Percentiles rank a stretch among this genome's conserved stretches.
phyloP scores from a whole-genome alignment of 805 yeast genomes.

The Komagataella kurtzmanii region DNA sequence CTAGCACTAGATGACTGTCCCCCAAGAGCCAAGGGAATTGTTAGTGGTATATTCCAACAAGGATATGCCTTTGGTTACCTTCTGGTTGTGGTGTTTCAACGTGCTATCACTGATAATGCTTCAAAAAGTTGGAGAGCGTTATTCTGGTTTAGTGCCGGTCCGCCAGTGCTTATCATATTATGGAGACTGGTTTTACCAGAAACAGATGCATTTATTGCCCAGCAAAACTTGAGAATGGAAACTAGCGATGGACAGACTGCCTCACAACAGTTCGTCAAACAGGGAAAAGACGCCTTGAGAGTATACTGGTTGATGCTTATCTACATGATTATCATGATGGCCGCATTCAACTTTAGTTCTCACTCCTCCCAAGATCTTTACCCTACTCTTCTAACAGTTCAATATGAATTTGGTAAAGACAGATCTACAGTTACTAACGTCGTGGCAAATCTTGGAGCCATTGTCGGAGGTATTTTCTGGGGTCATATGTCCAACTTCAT shows the following conservation, averaged over 20 bases:
- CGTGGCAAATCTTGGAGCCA: conserved; percentile 46
- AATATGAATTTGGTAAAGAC: conserved; percentile 26
- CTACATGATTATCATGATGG: conserved; percentile 45
- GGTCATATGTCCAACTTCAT: conserved; percentile 41
- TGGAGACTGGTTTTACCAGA: conserved; percentile 34
- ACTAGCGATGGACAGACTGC: conserved; percentile 3
- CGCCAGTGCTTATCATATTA: conserved; percentile 24
- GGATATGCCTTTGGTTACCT: conserved; percentile 68
- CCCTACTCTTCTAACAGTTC: conserved; percentile 38
- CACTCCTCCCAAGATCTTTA: conserved; percentile 55
- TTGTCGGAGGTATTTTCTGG: conserved; percentile 39
- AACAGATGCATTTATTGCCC: conserved; percentile 35
- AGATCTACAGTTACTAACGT: conserved; percentile 40
- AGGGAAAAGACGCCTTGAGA: conserved; percentile 17
- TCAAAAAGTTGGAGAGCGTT: conserved; percentile 45
- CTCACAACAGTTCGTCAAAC: background rate
- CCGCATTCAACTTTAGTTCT: conserved; percentile 49
- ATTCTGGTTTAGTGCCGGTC: conserved; percentile 60
- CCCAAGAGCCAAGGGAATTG: conserved; percentile 36
- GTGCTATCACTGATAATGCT: conserved; percentile 46
- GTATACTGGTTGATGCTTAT: conserved; percentile 45
- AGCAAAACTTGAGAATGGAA: conserved; percentile 12
- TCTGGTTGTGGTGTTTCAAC: conserved; percentile 48
- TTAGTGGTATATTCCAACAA: conserved; percentile 63
- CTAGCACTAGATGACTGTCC: conserved; percentile 44